A percentile compares a stretch with the other conserved stretches of the same genome.
phyloP scores from a whole-genome alignment of 108 stramenopile species.

The Fragilariopsis cylindrus region DNA sequence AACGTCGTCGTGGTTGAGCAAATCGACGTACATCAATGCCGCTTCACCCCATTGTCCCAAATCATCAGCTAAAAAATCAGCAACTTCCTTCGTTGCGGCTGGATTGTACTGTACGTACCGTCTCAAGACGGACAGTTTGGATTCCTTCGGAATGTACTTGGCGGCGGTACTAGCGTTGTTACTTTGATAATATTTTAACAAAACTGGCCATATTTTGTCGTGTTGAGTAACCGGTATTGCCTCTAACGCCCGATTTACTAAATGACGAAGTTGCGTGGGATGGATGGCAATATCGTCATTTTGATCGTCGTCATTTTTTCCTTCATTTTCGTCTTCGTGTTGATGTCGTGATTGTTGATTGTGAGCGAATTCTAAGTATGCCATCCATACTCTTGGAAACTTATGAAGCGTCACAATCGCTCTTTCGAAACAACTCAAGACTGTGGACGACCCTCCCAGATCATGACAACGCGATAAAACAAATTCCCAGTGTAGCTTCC shows the following conservation, averaged over 20 bases:
- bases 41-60: slow-evolving; percentile 76
- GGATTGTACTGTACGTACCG: slow-evolving; percentile 55
- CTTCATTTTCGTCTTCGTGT: slow-evolving; percentile 11
- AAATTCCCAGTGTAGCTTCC: slow-evolving; percentile 87
- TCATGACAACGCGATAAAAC: background rate
- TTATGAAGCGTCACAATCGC: slow-evolving; percentile 82
- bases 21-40: slow-evolving; percentile 80
- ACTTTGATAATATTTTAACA: slow-evolving; percentile 37
- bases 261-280: slow-evolving; percentile 60
- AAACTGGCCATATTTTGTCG: slow-evolving; percentile 83
- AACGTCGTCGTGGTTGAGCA: slow-evolving; percentile 72
- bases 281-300: background rate
- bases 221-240: slow-evolving; percentile 95
- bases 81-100: slow-evolving; percentile 33
- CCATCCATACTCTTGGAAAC: slow-evolving; percentile 94
- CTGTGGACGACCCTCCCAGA: background rate
- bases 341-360: background rate
- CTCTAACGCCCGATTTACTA: slow-evolving; percentile 90
- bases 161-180: slow-evolving; percentile 1
- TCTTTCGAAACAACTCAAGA: slow-evolving; percentile 66
- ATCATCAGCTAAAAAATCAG: slow-evolving; percentile 55
- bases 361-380: slow-evolving; percentile 60
- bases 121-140: slow-evolving; percentile 39
- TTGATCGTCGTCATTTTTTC: background rate
- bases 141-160: slow-evolving; percentile 40